Evolutionary conservation across 108 stramenopile species (phyloP), one percentile per base, ranked within the genome.

Genomic region (Nannochloropsis salina): DNA sequence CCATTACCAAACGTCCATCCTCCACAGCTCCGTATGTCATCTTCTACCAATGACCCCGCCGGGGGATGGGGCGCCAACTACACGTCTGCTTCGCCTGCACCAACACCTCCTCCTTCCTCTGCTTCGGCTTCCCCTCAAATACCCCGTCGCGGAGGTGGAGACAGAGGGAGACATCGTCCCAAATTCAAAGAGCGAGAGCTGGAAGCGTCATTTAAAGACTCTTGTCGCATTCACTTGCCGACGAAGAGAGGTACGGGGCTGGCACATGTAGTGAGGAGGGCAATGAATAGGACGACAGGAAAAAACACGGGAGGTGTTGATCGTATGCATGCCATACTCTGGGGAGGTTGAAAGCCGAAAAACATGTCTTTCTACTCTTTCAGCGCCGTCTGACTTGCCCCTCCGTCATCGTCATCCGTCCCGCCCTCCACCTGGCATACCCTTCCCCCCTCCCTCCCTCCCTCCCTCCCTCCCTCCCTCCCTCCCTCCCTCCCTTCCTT

Each of bases 171-270:
- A n/a, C 61, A 74, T 74, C 61, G 61, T 4, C 61, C 61, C 61
- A 74, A 74, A n/a, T 74, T n/a, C 61, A 74, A 74, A n/a, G 61
- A 74, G 61, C 61, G 61, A n/a, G 61, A 74, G 61, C 61, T 74
- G 61, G 61, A 74, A n/a, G 61, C 15, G 2, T 74, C 61, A 3
- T 74, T 74, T 2, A 74, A 74, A n/a, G 61, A 74, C 61, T 74
- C 61, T 15, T 74, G 61, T n/a, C 61, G 61, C 20, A 74, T 74
- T 74, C 61, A 74, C 61, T 74, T 74, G 6, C 61, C 61, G 61
- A 74, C 20, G 20, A 74, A 74, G 61, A 74, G 61, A 74, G 61
- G 61, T 74, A 74, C n/a, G 61, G 15, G 3, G 4, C 20, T 15
- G 61, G 15, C 20, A 15, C 20, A n/a, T 74, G 61, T 15, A n/a